phyloP scores from a whole-genome alignment of 495 filamentous ascomycete genomes.

The Aspergillus leporis region DNA sequence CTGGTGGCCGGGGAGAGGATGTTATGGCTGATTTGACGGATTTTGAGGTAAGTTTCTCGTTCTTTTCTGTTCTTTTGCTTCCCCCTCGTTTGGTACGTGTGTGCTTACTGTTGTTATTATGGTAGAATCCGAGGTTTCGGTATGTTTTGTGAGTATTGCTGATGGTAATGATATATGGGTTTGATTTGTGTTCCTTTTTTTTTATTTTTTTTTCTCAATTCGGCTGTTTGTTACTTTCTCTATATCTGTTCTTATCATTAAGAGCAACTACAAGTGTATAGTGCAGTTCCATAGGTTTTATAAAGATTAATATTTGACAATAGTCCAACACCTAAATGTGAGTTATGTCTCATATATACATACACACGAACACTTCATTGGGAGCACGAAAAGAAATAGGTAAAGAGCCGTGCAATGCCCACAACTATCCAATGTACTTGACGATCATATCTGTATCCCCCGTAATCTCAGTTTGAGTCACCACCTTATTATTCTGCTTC shows the following conservation, averaged over 20 bases:
- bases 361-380: background rate
- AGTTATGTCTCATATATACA: background rate
- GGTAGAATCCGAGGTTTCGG: constrained; percentile 18
- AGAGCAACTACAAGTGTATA: too few relatives aligned
- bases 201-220: too few relatives aligned
- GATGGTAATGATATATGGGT: too few relatives aligned
- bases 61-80: background rate
- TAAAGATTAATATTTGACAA: too few relatives aligned
- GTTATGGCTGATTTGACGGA: constrained; percentile 19
- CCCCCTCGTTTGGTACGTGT: too few relatives aligned
- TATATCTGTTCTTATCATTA: too few relatives aligned
- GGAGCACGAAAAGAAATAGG: background rate
- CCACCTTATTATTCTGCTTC: constrained; percentile 47
- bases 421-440: constrained; percentile 20
- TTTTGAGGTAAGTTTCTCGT: constrained; percentile 18
- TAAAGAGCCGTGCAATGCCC: background rate
- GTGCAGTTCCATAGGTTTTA: too few relatives aligned
- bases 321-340: too few relatives aligned
- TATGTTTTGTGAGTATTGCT: constrained; percentile 10
- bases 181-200: too few relatives aligned
- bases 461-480: constrained; percentile 45
- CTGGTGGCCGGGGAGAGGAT: background rate
- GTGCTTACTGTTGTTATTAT: background rate
- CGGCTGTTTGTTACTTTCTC: too few relatives aligned
- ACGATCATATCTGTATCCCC: constrained; percentile 41